These are phyloP conservation scores for Mesembryanthemum crystallinum DNA, from an alignment of 148 eudicot species.

Conservation along the genomic window DNA sequence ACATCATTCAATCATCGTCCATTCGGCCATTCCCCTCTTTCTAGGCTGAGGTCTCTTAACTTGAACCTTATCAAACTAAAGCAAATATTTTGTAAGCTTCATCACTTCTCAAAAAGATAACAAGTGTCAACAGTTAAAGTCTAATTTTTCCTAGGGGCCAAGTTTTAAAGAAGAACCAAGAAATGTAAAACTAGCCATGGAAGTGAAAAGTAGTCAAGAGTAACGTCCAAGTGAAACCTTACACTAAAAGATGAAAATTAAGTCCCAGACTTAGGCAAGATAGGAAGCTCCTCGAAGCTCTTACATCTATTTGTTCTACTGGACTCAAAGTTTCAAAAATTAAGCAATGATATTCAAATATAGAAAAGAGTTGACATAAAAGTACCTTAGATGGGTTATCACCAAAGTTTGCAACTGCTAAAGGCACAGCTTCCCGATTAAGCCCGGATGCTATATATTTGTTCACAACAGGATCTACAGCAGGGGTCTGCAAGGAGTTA, in stretches of 20 bases:
- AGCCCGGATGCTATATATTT: conserved; percentile 84
- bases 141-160: no score
- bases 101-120: no score
- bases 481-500: conserved; percentile 49
- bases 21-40: no score
- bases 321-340: background rate
- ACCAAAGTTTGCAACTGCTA: conserved; percentile 84
- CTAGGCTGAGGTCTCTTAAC: no score
- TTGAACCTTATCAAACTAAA: no score
- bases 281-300: background rate
- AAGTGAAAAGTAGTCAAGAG: background rate
- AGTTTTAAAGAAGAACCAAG: background rate
- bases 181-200: background rate
- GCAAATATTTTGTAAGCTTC: no score
- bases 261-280: background rate
- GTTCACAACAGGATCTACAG: conserved; percentile 72
- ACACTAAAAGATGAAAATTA: background rate
- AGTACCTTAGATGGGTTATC: conserved; percentile 85
- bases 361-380: background rate
- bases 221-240: background rate
- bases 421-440: conserved; percentile 79
- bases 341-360: background rate
- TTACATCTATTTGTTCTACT: background rate
- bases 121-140: no score
- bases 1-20: no score